Evolutionary conservation across 208 protist genomes (phyloP), one percentile per base, ranked within the genome.

Genomic region (Crithidia sp.): DNA sequence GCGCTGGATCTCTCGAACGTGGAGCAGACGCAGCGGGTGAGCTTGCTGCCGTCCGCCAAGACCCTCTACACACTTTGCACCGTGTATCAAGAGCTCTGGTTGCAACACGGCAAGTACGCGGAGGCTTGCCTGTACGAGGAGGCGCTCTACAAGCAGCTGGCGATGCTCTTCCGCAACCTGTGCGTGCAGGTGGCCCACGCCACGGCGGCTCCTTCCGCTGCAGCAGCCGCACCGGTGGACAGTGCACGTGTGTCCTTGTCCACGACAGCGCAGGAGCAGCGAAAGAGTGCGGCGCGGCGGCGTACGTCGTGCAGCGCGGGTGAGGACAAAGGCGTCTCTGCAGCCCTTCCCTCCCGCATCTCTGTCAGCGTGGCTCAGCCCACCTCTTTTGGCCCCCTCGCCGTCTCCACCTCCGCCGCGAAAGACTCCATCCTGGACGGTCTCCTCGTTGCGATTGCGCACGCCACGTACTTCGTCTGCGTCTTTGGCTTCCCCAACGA

Each of bases 401-500:
- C 87, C 60, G 81, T 84, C 5, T 57, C 52, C 12, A 74, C 77
- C 4, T 85, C 90, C 53, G 69, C 70, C 5, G 77, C 71, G 19
- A 93, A 89, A 71, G 90, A 97, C 58, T 67, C 82, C 2, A 78
- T 93, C 13, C 57, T 97, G 7, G 66, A 83, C 17, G 85, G 71
- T 45, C 89, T 86, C 67, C 73, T 79, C 50, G 53, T 76, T 54
- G 40, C 90, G 2, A 79, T 91, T 2, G 79, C 84, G 4, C 88
- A 88, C 58, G 76, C 87, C 2, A 82, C 80, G 14, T 86, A 93
- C 63, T 97, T 85, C 67, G 74, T 68, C 14, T 76, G 93, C 5
- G 64, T 87, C 12, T 87, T 87, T 50, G 86, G 82, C 71, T 97
- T 97, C 55, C 89, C 91, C 3, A 95, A 95, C 58, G 93, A 97